These are phyloP conservation scores for Calonectria hongkongensis DNA, from an alignment of 2,329 filamentous ascomycete genomes.

Conservation along the genomic window DNA sequence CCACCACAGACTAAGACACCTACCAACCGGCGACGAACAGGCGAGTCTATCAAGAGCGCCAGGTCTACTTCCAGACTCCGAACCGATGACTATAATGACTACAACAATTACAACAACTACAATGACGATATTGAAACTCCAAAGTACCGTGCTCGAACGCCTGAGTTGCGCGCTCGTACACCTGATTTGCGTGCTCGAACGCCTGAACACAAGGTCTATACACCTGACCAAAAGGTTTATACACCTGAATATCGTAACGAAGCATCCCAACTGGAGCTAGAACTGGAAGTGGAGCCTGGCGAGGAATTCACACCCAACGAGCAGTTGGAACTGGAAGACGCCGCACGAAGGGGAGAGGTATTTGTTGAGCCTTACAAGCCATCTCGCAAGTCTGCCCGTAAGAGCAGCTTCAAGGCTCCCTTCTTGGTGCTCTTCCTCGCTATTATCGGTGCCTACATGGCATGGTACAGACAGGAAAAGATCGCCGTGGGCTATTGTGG, in stretches of 20 bases:
- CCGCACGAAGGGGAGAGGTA: conserved; percentile 72
- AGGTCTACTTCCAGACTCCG: conserved; percentile 66
- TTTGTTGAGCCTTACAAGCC: conserved; percentile 66
- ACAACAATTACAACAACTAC: conserved; percentile 61
- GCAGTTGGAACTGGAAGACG: conserved; percentile 85
- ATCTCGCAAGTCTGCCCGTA: conserved; percentile 59
- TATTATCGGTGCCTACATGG: conserved; percentile 82
- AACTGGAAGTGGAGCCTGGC: conserved; percentile 75
- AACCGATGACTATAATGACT: conserved; percentile 60
- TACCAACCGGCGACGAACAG: conserved; percentile 70
- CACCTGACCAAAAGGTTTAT: not conserved
- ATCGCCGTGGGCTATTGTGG: conserved; percentile 97
- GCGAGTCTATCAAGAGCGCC: conserved; percentile 64
- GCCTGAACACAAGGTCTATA: not conserved
- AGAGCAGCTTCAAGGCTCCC: conserved; percentile 75
- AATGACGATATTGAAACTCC: conserved; percentile 61
- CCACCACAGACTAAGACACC: conserved; percentile 72
- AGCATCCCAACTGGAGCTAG: not conserved
- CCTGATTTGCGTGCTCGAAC: conserved; percentile 52
- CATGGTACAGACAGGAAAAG: conserved; percentile 96
- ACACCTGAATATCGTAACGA: conserved; percentile 6
- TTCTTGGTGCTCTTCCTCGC: conserved; percentile 83
- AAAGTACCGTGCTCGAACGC: conserved; percentile 61
- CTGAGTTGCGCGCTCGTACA: conserved; percentile 59
- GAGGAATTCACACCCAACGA: conserved; percentile 98